These are phyloP conservation scores for Colletotrichum ledebouriae DNA, from an alignment of 2,329 filamentous ascomycete genomes.

Conservation along the genomic window DNA sequence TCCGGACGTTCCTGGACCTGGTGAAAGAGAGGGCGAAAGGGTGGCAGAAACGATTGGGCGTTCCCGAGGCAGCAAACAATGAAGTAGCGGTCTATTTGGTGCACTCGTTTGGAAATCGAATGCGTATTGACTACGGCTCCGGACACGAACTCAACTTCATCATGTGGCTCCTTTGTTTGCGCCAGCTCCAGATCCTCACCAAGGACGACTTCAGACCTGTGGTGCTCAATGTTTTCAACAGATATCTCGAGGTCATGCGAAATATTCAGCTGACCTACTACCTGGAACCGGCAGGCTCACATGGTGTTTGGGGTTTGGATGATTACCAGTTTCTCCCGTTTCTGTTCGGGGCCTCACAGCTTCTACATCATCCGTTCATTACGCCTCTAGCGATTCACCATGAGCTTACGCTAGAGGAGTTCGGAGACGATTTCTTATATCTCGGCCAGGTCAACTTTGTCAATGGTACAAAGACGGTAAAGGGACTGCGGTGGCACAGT, in stretches of 20 bases:
- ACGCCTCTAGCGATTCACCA: constrained; percentile 89
- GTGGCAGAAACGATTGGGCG: constrained; percentile 75
- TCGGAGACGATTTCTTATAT: constrained; percentile 86
- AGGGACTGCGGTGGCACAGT: constrained; percentile 94
- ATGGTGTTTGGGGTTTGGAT: constrained; percentile 97
- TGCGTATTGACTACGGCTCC: constrained; percentile 94
- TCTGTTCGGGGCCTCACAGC: constrained; percentile 91
- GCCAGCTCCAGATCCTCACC: constrained; percentile 78
- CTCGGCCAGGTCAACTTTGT: constrained; percentile 94
- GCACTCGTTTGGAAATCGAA: constrained; percentile 87
- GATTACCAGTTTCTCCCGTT: constrained; percentile 98
- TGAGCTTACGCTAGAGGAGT: constrained; percentile 87
- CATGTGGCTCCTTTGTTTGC: constrained; percentile 95
- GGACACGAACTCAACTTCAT: constrained; percentile 98
- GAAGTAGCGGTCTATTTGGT: constrained; percentile 86
- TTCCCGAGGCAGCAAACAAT: constrained; percentile 68
- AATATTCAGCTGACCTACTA: constrained; percentile 93
- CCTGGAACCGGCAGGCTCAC: constrained; percentile 94
- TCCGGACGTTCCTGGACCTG: constrained; percentile 83
- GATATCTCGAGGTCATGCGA: constrained; percentile 90
- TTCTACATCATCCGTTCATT: constrained; percentile 85
- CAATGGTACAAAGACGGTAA: constrained; percentile 95
- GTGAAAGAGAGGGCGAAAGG: constrained; percentile 66
- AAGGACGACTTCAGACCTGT: constrained; percentile 78
- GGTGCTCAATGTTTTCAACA: constrained; percentile 82